Percentiles rank a stretch among this genome's conserved stretches.
These are phyloP conservation scores for Venustampulla echinocandica DNA, from an alignment of 495 filamentous ascomycete species.

Conservation along the genomic window DNA sequence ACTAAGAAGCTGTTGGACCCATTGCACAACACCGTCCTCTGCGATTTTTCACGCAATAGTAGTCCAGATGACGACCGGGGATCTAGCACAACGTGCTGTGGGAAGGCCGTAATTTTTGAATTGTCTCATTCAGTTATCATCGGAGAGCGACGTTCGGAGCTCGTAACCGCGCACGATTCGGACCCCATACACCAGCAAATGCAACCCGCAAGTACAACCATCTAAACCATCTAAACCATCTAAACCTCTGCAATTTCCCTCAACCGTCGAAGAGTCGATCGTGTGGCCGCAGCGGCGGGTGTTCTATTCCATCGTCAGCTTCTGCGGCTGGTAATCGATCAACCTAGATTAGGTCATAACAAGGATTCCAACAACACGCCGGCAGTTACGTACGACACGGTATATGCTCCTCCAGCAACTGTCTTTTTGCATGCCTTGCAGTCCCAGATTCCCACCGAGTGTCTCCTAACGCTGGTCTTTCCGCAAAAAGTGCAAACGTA, in stretches of 20 bases:
- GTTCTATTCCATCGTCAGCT: conserved; percentile 49
- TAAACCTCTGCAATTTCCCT: conserved; percentile 97
- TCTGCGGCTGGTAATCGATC: not conserved
- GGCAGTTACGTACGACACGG: conserved; percentile 72
- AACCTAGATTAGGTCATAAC: too few relatives aligned
- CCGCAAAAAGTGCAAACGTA: conserved; percentile 93
- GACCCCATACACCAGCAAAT: conserved; percentile 26
- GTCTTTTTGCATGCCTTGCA: conserved; percentile 91
- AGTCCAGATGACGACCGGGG: too few relatives aligned
- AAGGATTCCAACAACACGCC: not conserved
- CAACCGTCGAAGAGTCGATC: conserved; percentile 95
- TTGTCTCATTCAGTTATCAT: conserved; percentile 24
- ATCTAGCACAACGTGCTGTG: too few relatives aligned
- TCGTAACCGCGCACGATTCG: conserved; percentile 15
- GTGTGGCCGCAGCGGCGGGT: conserved; percentile 88
- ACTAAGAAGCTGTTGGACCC: too few relatives aligned
- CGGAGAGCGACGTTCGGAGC: conserved; percentile 25
- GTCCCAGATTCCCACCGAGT: conserved; percentile 92
- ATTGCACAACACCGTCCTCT: too few relatives aligned
- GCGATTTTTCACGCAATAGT: too few relatives aligned
- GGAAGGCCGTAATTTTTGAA: conserved; percentile 13
- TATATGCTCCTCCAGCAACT: conserved; percentile 93
- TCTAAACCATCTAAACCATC: conserved; percentile 33
- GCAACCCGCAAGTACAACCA: conserved; percentile 24
- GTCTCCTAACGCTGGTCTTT: conserved; percentile 86